Percentiles rank a stretch among this genome's conserved stretches.
These are phyloP conservation scores for Pseudofabraea citricarpa DNA, from an alignment of 2,329 filamentous ascomycete species.

Conservation along the genomic window DNA sequence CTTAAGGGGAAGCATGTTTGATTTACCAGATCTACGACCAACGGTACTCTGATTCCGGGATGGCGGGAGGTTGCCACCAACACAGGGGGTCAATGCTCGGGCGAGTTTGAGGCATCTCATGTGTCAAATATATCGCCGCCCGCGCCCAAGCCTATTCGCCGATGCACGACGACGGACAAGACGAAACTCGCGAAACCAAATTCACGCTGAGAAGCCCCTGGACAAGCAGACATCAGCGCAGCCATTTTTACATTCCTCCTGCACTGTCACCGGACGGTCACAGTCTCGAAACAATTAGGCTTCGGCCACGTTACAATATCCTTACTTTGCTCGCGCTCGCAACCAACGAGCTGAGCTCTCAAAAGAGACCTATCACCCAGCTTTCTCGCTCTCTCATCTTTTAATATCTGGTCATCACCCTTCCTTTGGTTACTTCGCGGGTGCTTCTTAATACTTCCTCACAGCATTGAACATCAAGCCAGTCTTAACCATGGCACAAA, in stretches of 20 bases:
- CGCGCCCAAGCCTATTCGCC: neutral
- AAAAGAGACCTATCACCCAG: neutral
- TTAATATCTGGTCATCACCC: too few relatives aligned
- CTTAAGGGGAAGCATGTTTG: neutral
- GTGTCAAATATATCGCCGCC: neutral
- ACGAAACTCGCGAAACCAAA: neutral
- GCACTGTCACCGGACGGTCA: neutral
- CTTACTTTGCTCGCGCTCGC: neutral
- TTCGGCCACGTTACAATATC: slow-evolving; percentile 1
- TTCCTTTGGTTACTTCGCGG: neutral
- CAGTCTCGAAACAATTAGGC: neutral
- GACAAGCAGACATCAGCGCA: slow-evolving; percentile 2
- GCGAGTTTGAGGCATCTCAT: neutral
- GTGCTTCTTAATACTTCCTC: neutral
- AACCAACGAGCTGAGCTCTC: neutral
- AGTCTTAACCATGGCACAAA: neutral
- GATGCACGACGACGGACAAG: neutral
- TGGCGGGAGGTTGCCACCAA: neutral
- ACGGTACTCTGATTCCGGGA: neutral
- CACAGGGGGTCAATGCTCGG: neutral
- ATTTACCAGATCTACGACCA: neutral
- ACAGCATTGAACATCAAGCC: too few relatives aligned
- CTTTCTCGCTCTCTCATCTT: neutral
- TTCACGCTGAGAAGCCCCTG: neutral
- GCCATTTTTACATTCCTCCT: neutral